Evolutionary conservation across 83 land plant species (phyloP).

Genomic region (Thuja plicata): DNA sequence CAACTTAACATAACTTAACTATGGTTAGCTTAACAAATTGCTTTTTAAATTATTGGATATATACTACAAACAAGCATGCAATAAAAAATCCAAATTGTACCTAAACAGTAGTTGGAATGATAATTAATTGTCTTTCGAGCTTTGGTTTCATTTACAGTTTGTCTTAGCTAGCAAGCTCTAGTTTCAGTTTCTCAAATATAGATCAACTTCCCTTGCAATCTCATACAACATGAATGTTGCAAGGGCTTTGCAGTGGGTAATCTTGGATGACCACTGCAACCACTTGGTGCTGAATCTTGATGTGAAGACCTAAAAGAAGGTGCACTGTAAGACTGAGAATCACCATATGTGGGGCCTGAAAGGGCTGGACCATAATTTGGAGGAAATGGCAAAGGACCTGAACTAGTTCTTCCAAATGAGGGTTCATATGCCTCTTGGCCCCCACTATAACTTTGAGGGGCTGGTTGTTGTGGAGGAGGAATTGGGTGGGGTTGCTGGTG

Average conservation of each 20-base stretch:
- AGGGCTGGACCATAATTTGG: constrained; percentile 32
- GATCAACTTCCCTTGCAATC: no score
- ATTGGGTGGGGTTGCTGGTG: constrained; percentile 42
- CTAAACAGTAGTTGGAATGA: no score
- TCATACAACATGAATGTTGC: constrained; percentile 28
- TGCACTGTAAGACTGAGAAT: constrained; percentile 43
- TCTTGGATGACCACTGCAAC: constrained; percentile 57
- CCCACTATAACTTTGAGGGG: constrained; percentile 33
- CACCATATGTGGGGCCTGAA: constrained; percentile 21
- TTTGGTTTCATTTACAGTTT: no score
- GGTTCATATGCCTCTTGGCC: constrained; percentile 51
- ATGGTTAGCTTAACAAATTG: no score
- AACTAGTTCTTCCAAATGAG: constrained; percentile 37
- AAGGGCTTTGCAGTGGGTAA: constrained; percentile 80
- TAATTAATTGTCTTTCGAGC: no score
- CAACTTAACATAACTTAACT: no score
- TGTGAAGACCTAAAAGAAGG: constrained; percentile 34
- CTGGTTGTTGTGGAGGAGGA: constrained; percentile 26
- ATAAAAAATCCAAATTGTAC: no score
- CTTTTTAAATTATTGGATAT: no score
- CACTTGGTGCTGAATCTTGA: constrained; percentile 21
- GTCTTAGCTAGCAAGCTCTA: no score
- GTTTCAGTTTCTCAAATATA: no score
- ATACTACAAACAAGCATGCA: no score
- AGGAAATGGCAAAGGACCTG: constrained; percentile 18